Conservation (phyloP, 306 rosid species). For the Macrotyloma uniflorum region DNA sequence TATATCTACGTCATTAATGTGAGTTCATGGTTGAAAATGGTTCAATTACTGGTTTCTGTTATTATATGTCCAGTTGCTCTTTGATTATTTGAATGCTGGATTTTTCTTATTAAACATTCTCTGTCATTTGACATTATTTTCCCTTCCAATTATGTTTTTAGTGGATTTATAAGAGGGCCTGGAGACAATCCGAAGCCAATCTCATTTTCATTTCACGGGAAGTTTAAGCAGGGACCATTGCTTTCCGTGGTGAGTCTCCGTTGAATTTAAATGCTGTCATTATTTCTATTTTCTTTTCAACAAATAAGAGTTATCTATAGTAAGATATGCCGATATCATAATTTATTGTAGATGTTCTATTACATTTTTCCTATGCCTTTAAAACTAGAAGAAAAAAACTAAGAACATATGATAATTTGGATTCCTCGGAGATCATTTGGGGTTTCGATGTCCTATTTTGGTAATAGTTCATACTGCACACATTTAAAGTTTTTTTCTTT, state of each 20-base stretch:
- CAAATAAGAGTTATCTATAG: not conserved
- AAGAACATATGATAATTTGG: not conserved
- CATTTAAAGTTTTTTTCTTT: conserved; percentile 11
- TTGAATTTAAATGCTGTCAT: conserved; percentile 15
- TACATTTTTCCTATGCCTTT: not conserved
- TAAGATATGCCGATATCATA: not conserved
- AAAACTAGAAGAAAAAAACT: not conserved
- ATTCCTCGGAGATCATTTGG: not conserved
- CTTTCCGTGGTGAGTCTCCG: conserved; percentile 78
- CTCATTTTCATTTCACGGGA: conserved; percentile 78
- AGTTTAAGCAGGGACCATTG: conserved; percentile 91
- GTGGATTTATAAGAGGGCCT: conserved; percentile 98
- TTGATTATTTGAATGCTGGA: conserved; percentile 15
- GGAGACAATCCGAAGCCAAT: conserved; percentile 83
- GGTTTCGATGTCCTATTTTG: conserved; percentile 24
- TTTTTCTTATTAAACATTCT: not conserved
- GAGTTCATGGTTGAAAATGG: conserved; percentile 49
- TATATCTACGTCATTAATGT: conserved; percentile 80
- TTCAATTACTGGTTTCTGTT: not conserved
- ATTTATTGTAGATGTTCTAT: not conserved
- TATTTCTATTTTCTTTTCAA: not conserved
- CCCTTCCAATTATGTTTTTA: conserved; percentile 37
- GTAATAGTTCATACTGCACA: conserved; percentile 4
- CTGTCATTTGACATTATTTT: conserved; percentile 11
- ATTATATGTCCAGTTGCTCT: not conserved